These are phyloP conservation scores for Hypoxylon subgilvum DNA, from an alignment of 495 filamentous ascomycete genomes.

Conservation along the genomic window DNA sequence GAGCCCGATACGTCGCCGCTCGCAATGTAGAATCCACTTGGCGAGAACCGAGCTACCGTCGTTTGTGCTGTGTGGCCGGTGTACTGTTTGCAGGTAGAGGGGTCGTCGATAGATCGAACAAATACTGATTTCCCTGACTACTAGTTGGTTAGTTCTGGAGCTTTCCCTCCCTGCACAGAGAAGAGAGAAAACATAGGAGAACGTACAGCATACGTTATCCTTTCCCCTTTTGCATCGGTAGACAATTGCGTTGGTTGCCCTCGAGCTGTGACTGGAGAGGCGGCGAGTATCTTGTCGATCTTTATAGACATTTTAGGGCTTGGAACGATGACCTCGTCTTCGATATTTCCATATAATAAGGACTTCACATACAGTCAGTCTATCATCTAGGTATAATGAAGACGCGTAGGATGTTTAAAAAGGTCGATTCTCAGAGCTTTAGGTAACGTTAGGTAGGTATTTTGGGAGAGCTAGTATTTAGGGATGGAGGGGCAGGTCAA, in stretches of 20 bases:
- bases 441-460: constrained; percentile 15
- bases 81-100: constrained; percentile 82
- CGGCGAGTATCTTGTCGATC: constrained; percentile 62
- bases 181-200: neutral
- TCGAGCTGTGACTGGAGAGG: constrained; percentile 76
- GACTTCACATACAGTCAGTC: neutral
- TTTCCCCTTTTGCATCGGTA: constrained; percentile 86
- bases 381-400: neutral
- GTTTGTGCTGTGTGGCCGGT: constrained; percentile 84
- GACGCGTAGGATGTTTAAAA: neutral
- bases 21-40: constrained; percentile 94
- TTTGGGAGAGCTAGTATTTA: constrained; percentile 25
- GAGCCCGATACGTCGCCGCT: constrained; percentile 84
- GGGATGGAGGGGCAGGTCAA: constrained; percentile 27
- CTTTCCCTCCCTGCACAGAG: neutral
- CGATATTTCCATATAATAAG: constrained; percentile 16
- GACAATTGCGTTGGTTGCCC: constrained; percentile 90
- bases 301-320: constrained; percentile 55
- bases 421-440: constrained; percentile 31
- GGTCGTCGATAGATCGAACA: constrained; percentile 88
- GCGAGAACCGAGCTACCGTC: constrained; percentile 92
- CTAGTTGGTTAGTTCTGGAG: constrained; percentile 6
- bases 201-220: constrained; percentile 90
- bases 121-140: constrained; percentile 97
- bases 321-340: neutral